Conservation (phyloP, 805 yeast species). For the Wickerhamiella kazuoi region DNA sequence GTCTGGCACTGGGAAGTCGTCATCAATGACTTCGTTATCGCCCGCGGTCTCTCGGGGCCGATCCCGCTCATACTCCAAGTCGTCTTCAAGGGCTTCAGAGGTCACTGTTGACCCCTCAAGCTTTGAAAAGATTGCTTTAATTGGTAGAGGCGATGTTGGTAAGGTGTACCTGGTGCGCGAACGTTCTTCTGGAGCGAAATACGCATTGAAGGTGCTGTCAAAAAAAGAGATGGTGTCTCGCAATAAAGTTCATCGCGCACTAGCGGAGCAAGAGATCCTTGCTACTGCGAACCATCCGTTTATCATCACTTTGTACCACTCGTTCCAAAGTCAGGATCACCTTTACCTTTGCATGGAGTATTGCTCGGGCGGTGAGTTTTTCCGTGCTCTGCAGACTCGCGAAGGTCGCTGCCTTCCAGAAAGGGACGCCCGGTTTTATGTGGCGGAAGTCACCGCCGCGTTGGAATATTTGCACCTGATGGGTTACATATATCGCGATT, state of each 20-base stretch:
- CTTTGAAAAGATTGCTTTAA: constrained; percentile 72
- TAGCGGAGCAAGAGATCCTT: constrained; percentile 91
- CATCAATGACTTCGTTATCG: background rate
- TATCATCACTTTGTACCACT: constrained; percentile 87
- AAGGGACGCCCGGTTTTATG: constrained; percentile 80
- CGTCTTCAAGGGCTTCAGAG: constrained; percentile 53
- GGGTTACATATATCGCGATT: constrained; percentile 94
- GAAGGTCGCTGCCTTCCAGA: constrained; percentile 72
- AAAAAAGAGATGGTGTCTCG: constrained; percentile 90
- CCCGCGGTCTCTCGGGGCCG: constrained; percentile 4
- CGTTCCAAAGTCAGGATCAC: constrained; percentile 86
- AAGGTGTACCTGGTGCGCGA: constrained; percentile 86
- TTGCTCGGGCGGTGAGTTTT: constrained; percentile 98
- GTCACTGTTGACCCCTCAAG: constrained; percentile 74
- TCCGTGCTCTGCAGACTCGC: constrained; percentile 85
- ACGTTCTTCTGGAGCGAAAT: constrained; percentile 50
- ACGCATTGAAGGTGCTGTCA: constrained; percentile 81
- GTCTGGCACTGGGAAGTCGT: background rate
- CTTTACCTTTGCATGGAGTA: constrained; percentile 93
- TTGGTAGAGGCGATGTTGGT: constrained; percentile 97
- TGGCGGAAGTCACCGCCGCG: constrained; percentile 95
- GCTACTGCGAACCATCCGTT: constrained; percentile 95
- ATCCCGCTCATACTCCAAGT: constrained; percentile 48
- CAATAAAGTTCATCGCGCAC: constrained; percentile 81
- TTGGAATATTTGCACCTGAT: constrained; percentile 84